phyloP scores from a whole-genome alignment of 2,329 filamentous ascomycete genomes.

The Lecanicillium sp. region DNA sequence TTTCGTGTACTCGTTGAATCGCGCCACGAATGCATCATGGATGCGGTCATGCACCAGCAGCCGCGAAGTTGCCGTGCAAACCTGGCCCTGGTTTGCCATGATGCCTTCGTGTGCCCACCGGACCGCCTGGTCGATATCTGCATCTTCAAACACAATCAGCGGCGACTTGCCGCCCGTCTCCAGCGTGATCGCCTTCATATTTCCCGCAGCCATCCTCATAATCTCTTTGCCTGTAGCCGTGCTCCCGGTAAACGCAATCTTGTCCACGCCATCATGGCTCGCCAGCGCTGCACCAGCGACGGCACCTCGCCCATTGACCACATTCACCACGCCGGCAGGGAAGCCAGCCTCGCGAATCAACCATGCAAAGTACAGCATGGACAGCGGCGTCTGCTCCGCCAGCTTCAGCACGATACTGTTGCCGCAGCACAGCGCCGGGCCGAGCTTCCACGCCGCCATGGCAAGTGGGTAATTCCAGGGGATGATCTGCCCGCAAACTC shows the following conservation, averaged over 20 bases:
- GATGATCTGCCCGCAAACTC: conserved; percentile 70
- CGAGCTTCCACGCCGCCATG: conserved; percentile 54
- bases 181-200: conserved; percentile 50
- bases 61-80: conserved; percentile 52
- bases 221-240: conserved; percentile 61
- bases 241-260: conserved; percentile 66
- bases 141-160: conserved; percentile 52
- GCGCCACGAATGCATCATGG: conserved; percentile 52
- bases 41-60: conserved; percentile 50
- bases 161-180: conserved; percentile 56
- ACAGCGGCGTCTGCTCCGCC: conserved; percentile 54
- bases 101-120: conserved; percentile 37
- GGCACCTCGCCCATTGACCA: conserved; percentile 58
- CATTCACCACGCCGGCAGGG: conserved; percentile 64
- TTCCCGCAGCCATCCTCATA: conserved; percentile 59
- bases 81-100: conserved; percentile 50
- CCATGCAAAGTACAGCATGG: conserved; percentile 51
- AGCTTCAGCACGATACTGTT: conserved; percentile 53
- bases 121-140: conserved; percentile 55
- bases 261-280: conserved; percentile 56
- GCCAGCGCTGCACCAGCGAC: conserved; percentile 59
- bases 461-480: conserved; percentile 76
- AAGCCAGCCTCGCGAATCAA: conserved; percentile 64
- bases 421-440: conserved; percentile 51
- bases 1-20: conserved; percentile 50